Conservation (phyloP, 1,139 yeast species). For the Blastobotrys arbuscula region DNA sequence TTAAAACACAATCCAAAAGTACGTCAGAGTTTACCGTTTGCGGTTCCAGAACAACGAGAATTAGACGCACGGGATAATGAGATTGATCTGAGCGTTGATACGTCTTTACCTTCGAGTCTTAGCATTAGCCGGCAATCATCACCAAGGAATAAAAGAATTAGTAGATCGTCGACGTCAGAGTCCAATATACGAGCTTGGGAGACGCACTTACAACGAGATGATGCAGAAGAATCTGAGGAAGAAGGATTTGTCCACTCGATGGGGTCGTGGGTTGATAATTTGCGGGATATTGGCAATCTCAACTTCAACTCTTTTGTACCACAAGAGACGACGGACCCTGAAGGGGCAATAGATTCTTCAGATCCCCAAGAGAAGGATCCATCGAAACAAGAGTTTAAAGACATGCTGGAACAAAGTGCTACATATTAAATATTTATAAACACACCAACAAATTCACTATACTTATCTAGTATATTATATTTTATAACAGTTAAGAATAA, state of each 20-base stretch:
- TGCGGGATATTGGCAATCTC: constrained; percentile 23
- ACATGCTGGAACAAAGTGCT: constrained; percentile 3
- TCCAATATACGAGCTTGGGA: constrained; percentile 24
- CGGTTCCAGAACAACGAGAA: constrained; percentile 2
- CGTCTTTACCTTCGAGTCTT: constrained; percentile 1
- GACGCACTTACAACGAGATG: constrained; percentile 19
- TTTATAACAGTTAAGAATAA: too few species aligned
- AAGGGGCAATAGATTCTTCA: neutral
- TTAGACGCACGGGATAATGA: neutral
- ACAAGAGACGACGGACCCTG: neutral
- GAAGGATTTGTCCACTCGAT: constrained; percentile 27
- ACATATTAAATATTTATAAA: neutral
- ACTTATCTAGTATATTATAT: neutral
- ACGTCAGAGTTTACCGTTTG: neutral
- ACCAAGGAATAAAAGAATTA: neutral
- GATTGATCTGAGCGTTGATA: constrained; percentile 8
- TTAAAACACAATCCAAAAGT: neutral
- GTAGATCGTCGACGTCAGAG: constrained; percentile 5
- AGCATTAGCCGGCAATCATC: constrained; percentile 2
- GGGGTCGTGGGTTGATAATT: constrained; percentile 26
- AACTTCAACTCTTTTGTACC: constrained; percentile 9
- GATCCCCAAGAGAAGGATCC: neutral
- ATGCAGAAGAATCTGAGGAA: constrained; percentile 25
- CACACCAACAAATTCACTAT: neutral
- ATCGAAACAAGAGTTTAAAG: neutral